Conservation (phyloP, 257 asterid species). For the Sherardia arvensis region DNA sequence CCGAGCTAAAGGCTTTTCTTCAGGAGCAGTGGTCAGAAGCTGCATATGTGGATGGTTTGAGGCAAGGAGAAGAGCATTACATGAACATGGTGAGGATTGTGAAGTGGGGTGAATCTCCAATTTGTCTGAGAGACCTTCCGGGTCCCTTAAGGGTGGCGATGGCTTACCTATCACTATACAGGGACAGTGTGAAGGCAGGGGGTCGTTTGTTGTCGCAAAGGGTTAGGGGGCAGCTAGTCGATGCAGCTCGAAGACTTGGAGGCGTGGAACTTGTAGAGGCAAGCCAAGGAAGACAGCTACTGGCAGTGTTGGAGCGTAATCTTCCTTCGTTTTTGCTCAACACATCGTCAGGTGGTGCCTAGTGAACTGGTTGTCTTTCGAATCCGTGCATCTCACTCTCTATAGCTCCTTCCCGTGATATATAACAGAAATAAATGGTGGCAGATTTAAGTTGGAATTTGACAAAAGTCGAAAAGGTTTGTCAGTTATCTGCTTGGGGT, state of each 20-base stretch:
- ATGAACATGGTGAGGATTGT: constrained; percentile 44
- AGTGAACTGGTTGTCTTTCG: constrained; percentile 15
- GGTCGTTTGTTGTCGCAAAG: constrained; percentile 66
- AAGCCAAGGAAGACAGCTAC: constrained; percentile 51
- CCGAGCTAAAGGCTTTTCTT: constrained; percentile 58
- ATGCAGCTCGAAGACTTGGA: constrained; percentile 61
- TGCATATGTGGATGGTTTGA: constrained; percentile 54
- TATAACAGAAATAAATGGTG: constrained; percentile 7
- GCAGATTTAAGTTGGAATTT: constrained; percentile 2
- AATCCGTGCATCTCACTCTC: not conserved
- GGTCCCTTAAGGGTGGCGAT: constrained; percentile 76
- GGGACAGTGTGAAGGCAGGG: constrained; percentile 68
- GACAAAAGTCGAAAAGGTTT: constrained; percentile 11
- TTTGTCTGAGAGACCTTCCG: constrained; percentile 68
- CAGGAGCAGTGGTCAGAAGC: constrained; percentile 80
- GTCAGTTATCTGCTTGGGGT: constrained; percentile 7
- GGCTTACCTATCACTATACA: constrained; percentile 86
- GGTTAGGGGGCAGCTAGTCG: constrained; percentile 76
- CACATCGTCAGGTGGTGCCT: constrained; percentile 22
- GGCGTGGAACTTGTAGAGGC: constrained; percentile 53
- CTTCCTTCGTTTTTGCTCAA: constrained; percentile 71
- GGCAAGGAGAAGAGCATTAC: constrained; percentile 56
- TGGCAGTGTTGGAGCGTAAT: constrained; percentile 74
- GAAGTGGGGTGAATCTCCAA: constrained; percentile 64
- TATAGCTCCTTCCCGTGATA: not conserved